phyloP scores from a whole-genome alignment of 2,329 filamentous ascomycete genomes.

The Ophiostoma fasciatum region DNA sequence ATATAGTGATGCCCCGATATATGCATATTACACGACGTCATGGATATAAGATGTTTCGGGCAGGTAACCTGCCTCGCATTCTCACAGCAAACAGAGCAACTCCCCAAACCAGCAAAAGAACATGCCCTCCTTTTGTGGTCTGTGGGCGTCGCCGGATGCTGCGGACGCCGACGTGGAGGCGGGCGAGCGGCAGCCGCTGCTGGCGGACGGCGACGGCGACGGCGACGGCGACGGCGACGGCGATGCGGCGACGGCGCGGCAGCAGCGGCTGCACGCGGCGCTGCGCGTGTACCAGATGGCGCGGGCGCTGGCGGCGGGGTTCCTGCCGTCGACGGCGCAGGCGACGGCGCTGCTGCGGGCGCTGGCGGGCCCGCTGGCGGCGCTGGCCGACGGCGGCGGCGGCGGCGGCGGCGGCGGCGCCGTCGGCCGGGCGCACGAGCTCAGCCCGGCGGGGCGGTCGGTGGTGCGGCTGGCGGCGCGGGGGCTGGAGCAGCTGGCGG shows the following conservation, averaged over 20 bases:
- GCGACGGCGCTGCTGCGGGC: conserved; percentile 64
- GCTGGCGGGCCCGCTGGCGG: conserved; percentile 42
- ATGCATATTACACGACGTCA: too few relatives aligned
- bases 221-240: conserved; percentile 73
- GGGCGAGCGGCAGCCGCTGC: conserved; percentile 49
- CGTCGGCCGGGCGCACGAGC: conserved; percentile 54
- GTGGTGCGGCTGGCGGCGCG: conserved; percentile 57
- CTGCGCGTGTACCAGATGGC: conserved; percentile 89
- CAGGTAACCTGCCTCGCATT: too few relatives aligned
- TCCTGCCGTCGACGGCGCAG: conserved; percentile 86
- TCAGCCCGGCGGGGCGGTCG: conserved; percentile 64
- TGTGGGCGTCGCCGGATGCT: conserved; percentile 4
- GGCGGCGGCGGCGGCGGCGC: conserved; percentile 36
- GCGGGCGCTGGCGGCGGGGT: conserved; percentile 66
- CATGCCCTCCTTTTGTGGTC: neutral
- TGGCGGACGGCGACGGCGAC: conserved; percentile 72
- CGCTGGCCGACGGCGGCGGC: too few relatives aligned
- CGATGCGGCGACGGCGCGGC: conserved; percentile 63
- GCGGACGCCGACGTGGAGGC: conserved; percentile 13
- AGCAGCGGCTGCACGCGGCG: conserved; percentile 71
- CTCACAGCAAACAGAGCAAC: too few relatives aligned
- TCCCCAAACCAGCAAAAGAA: too few relatives aligned
- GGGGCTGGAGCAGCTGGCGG: conserved; percentile 66
- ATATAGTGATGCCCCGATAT: too few relatives aligned
- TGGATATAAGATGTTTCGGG: too few relatives aligned